Conservation (phyloP, 331 rosid genomes). For the Pyracantha coccinea region DNA sequence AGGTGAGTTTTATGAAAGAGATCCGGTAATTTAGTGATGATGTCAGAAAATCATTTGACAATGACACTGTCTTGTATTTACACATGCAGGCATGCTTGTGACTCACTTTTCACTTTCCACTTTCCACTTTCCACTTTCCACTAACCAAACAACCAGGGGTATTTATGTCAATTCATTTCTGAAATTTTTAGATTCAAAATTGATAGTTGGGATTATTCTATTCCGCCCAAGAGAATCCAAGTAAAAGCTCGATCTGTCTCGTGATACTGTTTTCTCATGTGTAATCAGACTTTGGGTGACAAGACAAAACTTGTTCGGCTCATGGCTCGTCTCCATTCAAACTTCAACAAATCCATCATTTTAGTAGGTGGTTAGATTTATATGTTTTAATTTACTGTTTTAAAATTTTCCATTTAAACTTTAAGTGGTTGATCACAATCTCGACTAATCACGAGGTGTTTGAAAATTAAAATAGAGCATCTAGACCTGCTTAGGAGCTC, state of each 20-base stretch:
- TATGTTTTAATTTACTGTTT: too few species aligned
- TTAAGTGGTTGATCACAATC: too few species aligned
- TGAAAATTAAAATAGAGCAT: too few species aligned
- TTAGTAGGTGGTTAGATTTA: too few species aligned
- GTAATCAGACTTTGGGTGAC: background rate
- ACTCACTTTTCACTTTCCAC: background rate
- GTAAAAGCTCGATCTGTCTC: too few species aligned
- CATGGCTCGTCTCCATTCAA: too few species aligned
- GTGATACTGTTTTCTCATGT: background rate
- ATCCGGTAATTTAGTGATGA: background rate
- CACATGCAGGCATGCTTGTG: constrained; percentile 1
- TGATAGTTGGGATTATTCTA: background rate
- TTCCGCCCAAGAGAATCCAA: background rate
- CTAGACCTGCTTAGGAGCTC: too few species aligned
- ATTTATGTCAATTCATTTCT: background rate
- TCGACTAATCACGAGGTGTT: accelerated
- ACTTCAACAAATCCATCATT: too few species aligned
- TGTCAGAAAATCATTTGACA: background rate
- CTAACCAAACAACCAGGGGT: background rate
- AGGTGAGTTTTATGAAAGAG: too few species aligned
- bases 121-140: too few species aligned
- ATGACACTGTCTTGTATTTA: background rate
- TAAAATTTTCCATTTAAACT: too few species aligned
- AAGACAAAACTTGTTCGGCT: too few species aligned
- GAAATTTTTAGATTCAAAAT: constrained; percentile 3